Evolutionary conservation across 768 basidiomycete genomes (phyloP), one percentile per base, ranked within the genome.

Genomic region (Cystofilobasidium ferigula): DNA sequence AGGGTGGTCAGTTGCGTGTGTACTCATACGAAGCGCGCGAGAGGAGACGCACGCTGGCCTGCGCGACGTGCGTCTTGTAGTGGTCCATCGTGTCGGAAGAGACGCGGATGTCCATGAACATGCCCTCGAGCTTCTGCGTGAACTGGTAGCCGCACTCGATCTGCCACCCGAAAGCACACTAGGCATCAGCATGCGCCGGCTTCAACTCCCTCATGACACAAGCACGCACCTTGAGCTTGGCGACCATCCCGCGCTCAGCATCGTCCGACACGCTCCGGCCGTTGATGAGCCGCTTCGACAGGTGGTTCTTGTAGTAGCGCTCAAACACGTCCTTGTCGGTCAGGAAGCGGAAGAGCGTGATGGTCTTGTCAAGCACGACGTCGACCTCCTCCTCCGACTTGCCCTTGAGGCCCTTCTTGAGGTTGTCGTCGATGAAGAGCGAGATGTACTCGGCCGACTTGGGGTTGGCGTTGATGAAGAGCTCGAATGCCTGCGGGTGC

Each of bases 321-420:
- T 99, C 95, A 74, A 99, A 99, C 18, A 91, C 83, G 73, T 99
- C 95, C 77, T 98, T 98, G 76, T 98, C 93, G 1, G 84, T 81
- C 64, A 98, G 80, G 78, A 85, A 99, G 57, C 94, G 83, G 82
- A 99, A 99, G 34, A 98, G 83, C 1, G 85, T 88, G 75, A 97
- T 95, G 0, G 95, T 93, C 78, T 95, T 97, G 73, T 97, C 94
- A 67, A 99, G 78, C 7, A 94, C 83, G 38, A 76, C 75, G 71
- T 98, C 94, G 60, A 98, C 86, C 73, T 99, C 95, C 24, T 81
- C 79, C 66, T 98, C 95, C 32, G 88, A 84, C 93, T 95, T 97
- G 63, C 91, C 90, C 78, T 90, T 95, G 35, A 97, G 80, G 0
- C 94, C 94, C 72, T 91, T 89, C 77, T 86, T 91, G 28, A 99